Evolutionary conservation across 805 yeast species (phyloP).

Genomic region (Wickerhamomyces chambardii): DNA sequence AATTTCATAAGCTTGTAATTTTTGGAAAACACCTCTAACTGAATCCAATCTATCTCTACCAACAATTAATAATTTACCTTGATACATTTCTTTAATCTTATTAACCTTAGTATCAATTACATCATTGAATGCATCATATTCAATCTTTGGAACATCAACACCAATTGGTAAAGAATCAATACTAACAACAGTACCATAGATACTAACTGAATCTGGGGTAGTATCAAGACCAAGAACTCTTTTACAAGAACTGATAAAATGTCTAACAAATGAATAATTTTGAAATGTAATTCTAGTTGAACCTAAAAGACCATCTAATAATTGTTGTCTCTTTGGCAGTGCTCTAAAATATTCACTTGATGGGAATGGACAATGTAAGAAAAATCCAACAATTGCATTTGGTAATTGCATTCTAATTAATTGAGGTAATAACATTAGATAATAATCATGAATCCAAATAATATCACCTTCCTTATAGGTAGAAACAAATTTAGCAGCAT

Average conservation of each 20-base stretch:
- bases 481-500: slow-evolving; percentile 65
- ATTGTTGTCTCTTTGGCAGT: slow-evolving; percentile 69
- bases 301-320: slow-evolving; percentile 89
- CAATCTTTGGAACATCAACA: slow-evolving; percentile 65
- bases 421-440: slow-evolving; percentile 73
- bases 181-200: slow-evolving; percentile 70
- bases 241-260: slow-evolving; percentile 84
- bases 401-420: slow-evolving; percentile 71
- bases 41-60: slow-evolving; percentile 92
- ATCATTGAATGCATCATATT: slow-evolving; percentile 40
- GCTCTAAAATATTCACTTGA: slow-evolving; percentile 91
- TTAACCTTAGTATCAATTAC: slow-evolving; percentile 52
- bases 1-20: slow-evolving; percentile 82
- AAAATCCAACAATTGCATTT: slow-evolving; percentile 67
- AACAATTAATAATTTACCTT: slow-evolving; percentile 67
- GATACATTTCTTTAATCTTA: slow-evolving; percentile 55
- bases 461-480: slow-evolving; percentile 84
- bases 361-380: slow-evolving; percentile 89
- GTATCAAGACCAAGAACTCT: slow-evolving; percentile 68
- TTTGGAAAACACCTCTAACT: slow-evolving; percentile 91
- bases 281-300: slow-evolving; percentile 84
- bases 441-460: slow-evolving; percentile 90
- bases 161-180: slow-evolving; percentile 84
- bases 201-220: slow-evolving; percentile 44
- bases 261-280: slow-evolving; percentile 77